Conservation (phyloP, 1,139 yeast species). For the Pichia sp. region DNA sequence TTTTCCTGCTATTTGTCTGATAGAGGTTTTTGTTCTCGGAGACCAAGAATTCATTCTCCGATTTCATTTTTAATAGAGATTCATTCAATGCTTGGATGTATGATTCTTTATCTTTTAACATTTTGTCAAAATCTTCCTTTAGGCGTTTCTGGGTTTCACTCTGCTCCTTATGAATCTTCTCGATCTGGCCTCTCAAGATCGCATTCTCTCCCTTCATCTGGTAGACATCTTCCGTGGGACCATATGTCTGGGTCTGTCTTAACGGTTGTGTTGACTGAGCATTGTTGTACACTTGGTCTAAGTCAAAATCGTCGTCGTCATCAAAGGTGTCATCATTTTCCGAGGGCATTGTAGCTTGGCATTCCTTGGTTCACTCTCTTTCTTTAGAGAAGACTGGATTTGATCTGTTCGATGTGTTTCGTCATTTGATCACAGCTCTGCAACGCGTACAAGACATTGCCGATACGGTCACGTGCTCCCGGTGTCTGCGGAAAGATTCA, state of each 20-base stretch:
- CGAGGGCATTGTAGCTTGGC: background rate
- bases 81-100: conserved; percentile 42
- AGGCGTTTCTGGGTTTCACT: conserved; percentile 43
- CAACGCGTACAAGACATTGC: background rate
- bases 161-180: conserved; percentile 43
- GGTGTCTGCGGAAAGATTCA: background rate
- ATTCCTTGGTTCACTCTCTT: background rate
- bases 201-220: conserved; percentile 75
- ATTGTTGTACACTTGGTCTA: conserved; percentile 17
- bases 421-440: background rate
- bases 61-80: conserved; percentile 54
- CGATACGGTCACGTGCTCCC: background rate
- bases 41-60: conserved; percentile 62
- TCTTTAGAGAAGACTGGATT: background rate
- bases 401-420: background rate
- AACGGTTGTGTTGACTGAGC: conserved; percentile 11
- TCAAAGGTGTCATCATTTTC: conserved; percentile 28
- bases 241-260: background rate
- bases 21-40: conserved; percentile 36
- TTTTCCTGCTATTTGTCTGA: conserved; percentile 20
- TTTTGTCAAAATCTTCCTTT: conserved; percentile 33
- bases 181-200: conserved; percentile 61
- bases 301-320: conserved; percentile 30
- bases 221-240: conserved; percentile 31
- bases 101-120: conserved; percentile 36